Conservation (phyloP, 805 yeast species). For the Pichia membranifaciens region DNA sequence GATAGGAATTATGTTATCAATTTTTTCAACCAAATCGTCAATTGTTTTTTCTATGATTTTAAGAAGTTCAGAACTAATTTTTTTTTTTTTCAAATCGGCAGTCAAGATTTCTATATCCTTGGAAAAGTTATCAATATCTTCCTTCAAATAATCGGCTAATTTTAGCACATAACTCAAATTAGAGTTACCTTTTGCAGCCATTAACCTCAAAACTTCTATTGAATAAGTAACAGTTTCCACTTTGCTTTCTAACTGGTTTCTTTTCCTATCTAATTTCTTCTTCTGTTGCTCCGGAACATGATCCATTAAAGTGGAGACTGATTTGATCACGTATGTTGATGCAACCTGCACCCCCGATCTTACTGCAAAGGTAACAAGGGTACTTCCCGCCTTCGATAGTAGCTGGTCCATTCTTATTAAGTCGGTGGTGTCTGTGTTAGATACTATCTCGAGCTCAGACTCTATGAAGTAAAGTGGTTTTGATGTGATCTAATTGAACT, state of each 20-base stretch:
- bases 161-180: slow-evolving; percentile 48
- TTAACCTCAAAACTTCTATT: slow-evolving; percentile 58
- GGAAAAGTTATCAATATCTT: slow-evolving; percentile 55
- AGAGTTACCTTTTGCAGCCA: slow-evolving; percentile 58
- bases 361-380: slow-evolving; percentile 75
- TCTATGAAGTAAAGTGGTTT: too few relatives aligned
- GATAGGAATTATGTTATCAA: slow-evolving; percentile 66
- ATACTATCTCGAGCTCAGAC: too few relatives aligned
- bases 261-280: slow-evolving; percentile 19
- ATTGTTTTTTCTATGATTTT: slow-evolving; percentile 46
- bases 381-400: slow-evolving; percentile 55
- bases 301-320: slow-evolving; percentile 51
- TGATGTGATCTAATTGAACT: too few relatives aligned
- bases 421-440: too few relatives aligned
- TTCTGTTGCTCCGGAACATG: slow-evolving; percentile 47
- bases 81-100: slow-evolving; percentile 19
- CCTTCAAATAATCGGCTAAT: slow-evolving; percentile 49
- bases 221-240: slow-evolving; percentile 59
- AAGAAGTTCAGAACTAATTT: slow-evolving; percentile 29
- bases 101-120: slow-evolving; percentile 38
- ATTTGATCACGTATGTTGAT: slow-evolving; percentile 63
- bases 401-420: slow-evolving; percentile 36
- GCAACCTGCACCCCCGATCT: slow-evolving; percentile 72
- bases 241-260: slow-evolving; percentile 46
- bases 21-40: slow-evolving; percentile 40